Percentiles rank a stretch among this genome's conserved stretches.
These are phyloP conservation scores for Mercurialis annua DNA, from an alignment of 345 rosid species.

Conservation along the genomic window DNA sequence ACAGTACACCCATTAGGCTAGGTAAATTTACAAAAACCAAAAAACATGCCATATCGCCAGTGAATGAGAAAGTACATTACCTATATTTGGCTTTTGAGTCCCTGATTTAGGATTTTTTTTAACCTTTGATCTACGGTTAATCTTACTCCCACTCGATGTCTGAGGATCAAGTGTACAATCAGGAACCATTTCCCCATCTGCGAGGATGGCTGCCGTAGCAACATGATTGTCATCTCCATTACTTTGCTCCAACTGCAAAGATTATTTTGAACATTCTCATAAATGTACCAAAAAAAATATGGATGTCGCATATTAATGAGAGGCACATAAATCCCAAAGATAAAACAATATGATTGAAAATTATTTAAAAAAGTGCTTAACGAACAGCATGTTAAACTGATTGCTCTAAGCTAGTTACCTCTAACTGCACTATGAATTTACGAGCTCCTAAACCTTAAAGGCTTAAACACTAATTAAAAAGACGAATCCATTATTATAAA, in stretches of 20 bases:
- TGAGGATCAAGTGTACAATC: slow-evolving; percentile 27
- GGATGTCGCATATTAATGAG: background rate
- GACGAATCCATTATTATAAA: too few species aligned
- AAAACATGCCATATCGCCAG: background rate
- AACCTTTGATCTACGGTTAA: slow-evolving; percentile 35
- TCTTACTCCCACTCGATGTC: slow-evolving; percentile 29
- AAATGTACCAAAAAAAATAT: background rate
- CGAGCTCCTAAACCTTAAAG: too few species aligned
- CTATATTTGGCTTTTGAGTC: slow-evolving; percentile 31
- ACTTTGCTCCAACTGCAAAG: slow-evolving; percentile 35
- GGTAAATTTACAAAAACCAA: background rate
- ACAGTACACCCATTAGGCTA: background rate
- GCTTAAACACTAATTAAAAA: too few species aligned
- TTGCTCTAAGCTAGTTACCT: too few species aligned
- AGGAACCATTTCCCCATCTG: slow-evolving; percentile 22
- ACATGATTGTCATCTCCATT: slow-evolving; percentile 29
- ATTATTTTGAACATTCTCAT: background rate
- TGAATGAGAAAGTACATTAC: slow-evolving; percentile 26
- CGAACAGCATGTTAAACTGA: background rate
- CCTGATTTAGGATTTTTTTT: slow-evolving; percentile 34
- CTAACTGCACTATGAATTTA: background rate
- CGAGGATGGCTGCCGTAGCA: slow-evolving; percentile 25
- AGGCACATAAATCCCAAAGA: background rate
- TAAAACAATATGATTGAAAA: background rate
- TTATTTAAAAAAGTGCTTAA: too few species aligned